These are phyloP conservation scores for Neonectria faginata DNA, from an alignment of 2,329 filamentous ascomycete species.

Conservation along the genomic window DNA sequence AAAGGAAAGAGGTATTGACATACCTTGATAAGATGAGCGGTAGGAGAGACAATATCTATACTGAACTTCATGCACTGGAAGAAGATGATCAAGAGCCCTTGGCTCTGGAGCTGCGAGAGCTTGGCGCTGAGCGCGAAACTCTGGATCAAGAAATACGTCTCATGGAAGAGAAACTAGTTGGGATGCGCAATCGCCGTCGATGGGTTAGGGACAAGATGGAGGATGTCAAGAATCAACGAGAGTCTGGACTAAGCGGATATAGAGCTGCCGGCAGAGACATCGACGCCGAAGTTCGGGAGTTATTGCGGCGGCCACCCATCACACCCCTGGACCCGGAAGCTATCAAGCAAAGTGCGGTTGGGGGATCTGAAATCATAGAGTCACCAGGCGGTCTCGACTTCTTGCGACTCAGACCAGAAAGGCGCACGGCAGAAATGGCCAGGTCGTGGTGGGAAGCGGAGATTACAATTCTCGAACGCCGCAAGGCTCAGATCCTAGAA, in stretches of 20 bases:
- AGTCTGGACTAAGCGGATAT: constrained; percentile 79
- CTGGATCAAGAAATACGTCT: constrained; percentile 74
- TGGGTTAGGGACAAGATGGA: constrained; percentile 70
- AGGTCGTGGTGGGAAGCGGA: constrained; percentile 78
- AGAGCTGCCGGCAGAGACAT: constrained; percentile 74
- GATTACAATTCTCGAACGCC: constrained; percentile 64
- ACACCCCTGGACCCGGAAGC: constrained; percentile 64
- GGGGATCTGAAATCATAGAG: constrained; percentile 29
- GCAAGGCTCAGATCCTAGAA: constrained; percentile 66
- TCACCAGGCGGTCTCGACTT: constrained; percentile 64
- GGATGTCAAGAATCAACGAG: constrained; percentile 72
- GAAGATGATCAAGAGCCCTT: constrained; percentile 68
- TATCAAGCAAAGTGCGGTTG: constrained; percentile 41
- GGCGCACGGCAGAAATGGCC: constrained; percentile 77
- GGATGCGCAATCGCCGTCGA: constrained; percentile 70
- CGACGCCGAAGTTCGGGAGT: constrained; percentile 69
- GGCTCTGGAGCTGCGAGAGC: constrained; percentile 69
- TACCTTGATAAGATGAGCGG: constrained; percentile 66
- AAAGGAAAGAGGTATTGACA: constrained; percentile 68
- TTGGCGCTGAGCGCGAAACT: constrained; percentile 64
- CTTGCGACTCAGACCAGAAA: constrained; percentile 69
- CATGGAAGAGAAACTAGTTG: constrained; percentile 72
- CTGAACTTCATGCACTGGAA: constrained; percentile 66
- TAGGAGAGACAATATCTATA: constrained; percentile 61
- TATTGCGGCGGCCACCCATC: constrained; percentile 70